Conservation (phyloP, 352 stramenopile genomes). For the Phytophthora ramorum region DNA sequence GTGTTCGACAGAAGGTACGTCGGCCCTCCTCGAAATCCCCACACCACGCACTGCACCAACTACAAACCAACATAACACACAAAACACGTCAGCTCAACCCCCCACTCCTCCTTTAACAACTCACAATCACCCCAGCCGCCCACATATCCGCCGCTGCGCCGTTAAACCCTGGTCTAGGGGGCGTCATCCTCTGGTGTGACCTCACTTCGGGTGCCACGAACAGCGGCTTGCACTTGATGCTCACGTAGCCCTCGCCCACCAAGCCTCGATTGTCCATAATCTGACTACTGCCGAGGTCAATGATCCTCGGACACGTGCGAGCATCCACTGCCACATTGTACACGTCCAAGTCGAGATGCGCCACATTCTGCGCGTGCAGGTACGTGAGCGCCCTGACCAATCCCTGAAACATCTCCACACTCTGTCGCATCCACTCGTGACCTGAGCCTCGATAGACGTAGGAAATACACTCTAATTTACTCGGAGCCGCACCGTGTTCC, state of each 20-base stretch:
- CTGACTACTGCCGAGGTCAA: constrained; percentile 83
- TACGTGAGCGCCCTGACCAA: constrained; percentile 80
- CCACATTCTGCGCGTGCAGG: constrained; percentile 78
- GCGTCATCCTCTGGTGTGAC: constrained; percentile 57
- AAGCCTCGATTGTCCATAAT: constrained; percentile 73
- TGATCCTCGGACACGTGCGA: constrained; percentile 61
- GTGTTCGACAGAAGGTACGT: constrained; percentile 63
- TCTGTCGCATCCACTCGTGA: constrained; percentile 83
- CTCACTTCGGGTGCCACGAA: constrained; percentile 83
- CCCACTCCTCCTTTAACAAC: constrained; percentile 18
- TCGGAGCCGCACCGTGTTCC: constrained; percentile 61
- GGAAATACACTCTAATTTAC: constrained; percentile 81
- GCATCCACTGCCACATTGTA: constrained; percentile 88
- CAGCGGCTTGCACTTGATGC: constrained; percentile 86
- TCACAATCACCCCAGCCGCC: constrained; percentile 82
- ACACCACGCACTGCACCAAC: constrained; percentile 84
- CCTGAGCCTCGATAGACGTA: constrained; percentile 78
- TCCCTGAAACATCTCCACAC: constrained; percentile 69
- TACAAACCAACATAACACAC: constrained; percentile 27
- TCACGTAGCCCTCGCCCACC: constrained; percentile 63
- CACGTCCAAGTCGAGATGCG: constrained; percentile 85
- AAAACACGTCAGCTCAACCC: constrained; percentile 2
- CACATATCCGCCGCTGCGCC: constrained; percentile 81
- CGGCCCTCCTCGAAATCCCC: constrained; percentile 75
- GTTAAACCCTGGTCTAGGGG: constrained; percentile 74